A percentile compares a stretch with the other conserved stretches of the same genome.
Evolutionary conservation across 257 asterid genomes (phyloP).

Genomic region (Craterostigma plantagineum): DNA sequence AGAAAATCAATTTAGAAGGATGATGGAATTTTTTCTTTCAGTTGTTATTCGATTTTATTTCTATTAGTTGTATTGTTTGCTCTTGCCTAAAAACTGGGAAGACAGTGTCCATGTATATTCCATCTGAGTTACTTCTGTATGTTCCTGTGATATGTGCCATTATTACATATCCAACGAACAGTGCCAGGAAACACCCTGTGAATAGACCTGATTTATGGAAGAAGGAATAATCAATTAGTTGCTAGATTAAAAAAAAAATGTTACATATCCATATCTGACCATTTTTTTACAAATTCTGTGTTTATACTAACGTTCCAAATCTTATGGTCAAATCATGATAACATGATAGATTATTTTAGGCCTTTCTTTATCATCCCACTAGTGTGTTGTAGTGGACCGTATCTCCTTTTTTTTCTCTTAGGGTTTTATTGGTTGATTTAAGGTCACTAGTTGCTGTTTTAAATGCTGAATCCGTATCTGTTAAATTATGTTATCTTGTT

Average conservation of each 20-base stretch:
- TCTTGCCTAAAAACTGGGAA: slow-evolving; percentile 84
- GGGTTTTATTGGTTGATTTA: no score
- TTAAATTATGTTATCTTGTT: not conserved
- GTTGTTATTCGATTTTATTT: no score
- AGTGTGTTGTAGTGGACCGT: slow-evolving; percentile 20
- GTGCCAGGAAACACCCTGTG: slow-evolving; percentile 64
- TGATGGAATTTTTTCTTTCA: not conserved
- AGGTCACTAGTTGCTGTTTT: no score
- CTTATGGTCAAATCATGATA: no score
- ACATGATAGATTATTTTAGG: slow-evolving; percentile 14
- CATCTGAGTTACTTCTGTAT: slow-evolving; percentile 38
- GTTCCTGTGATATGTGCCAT: slow-evolving; percentile 72
- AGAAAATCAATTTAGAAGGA: no score
- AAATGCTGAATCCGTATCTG: not conserved
- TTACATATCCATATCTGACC: no score
- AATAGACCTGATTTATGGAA: slow-evolving; percentile 41
- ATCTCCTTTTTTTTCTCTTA: slow-evolving; percentile 4
- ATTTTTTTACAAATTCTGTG: no score
- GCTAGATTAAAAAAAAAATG: not conserved
- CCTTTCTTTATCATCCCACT: slow-evolving; percentile 23
- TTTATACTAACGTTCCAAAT: no score
- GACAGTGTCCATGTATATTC: slow-evolving; percentile 80
- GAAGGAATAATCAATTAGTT: slow-evolving; percentile 1
- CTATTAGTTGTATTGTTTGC: not conserved
- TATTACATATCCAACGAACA: slow-evolving; percentile 56